Conservation (phyloP, 352 stramenopile genomes). For the Thraustotheca clavata region DNA sequence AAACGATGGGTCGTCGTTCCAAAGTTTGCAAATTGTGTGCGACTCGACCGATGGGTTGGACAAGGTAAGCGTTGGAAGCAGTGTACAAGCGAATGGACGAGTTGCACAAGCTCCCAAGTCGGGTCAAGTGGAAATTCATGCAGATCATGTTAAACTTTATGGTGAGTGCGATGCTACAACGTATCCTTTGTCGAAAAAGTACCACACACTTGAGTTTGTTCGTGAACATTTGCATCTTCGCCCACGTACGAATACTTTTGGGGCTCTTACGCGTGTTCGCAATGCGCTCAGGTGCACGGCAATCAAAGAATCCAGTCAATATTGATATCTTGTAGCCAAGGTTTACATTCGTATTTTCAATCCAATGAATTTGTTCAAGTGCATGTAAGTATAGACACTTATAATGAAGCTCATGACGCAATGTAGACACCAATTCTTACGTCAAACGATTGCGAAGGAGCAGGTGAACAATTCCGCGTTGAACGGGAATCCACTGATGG, state of each 20-base stretch:
- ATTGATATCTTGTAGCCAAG: conserved; percentile 41
- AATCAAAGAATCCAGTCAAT: conserved; percentile 28
- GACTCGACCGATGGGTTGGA: conserved; percentile 49
- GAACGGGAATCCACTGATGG: conserved; percentile 64
- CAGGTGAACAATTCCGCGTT: conserved; percentile 97
- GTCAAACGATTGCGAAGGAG: conserved; percentile 96
- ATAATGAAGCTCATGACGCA: conserved; percentile 33
- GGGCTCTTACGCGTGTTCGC: conserved; percentile 91
- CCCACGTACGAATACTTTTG: conserved; percentile 95
- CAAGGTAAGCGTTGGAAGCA: conserved; percentile 89
- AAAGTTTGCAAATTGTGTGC: conserved; percentile 83
- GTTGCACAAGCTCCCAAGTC: conserved; percentile 88
- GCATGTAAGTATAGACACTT: conserved; percentile 26
- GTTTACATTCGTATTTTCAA: conserved; percentile 66
- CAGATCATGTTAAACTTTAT: conserved; percentile 73
- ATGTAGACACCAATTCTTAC: conserved; percentile 94
- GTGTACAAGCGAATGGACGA: conserved; percentile 84
- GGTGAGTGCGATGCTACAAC: conserved; percentile 85
- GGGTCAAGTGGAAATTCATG: conserved; percentile 89
- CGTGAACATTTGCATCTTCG: conserved; percentile 94
- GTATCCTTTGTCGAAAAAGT: conserved; percentile 99
- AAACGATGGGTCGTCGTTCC: conserved; percentile 91
- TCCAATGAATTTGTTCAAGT: conserved; percentile 67
- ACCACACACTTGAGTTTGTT: conserved; percentile 96
- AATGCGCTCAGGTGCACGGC: conserved; percentile 76